Percentiles rank a stretch among this genome's conserved stretches.
Evolutionary conservation across 1,284 basidiomycete species (phyloP).

Genomic region (Boletus hoseneyae): DNA sequence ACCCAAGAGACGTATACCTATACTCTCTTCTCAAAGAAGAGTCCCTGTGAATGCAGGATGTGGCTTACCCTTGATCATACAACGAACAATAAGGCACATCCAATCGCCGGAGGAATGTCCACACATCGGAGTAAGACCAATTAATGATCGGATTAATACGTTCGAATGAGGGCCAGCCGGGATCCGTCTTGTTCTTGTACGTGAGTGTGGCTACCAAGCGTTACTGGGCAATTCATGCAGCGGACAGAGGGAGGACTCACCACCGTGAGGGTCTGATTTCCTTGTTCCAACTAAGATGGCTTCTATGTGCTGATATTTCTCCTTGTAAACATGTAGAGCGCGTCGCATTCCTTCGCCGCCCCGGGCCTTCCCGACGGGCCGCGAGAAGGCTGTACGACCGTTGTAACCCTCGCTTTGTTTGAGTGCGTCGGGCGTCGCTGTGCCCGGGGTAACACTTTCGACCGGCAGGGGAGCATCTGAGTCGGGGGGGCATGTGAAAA

Average conservation of each 20-base stretch:
- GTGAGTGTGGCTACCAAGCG: slow-evolving; percentile 55
- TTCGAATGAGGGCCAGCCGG: slow-evolving; percentile 86
- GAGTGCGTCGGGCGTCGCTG: slow-evolving; percentile 15
- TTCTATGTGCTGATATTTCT: slow-evolving; percentile 56
- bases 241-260: slow-evolving; percentile 46
- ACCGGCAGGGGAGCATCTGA: slow-evolving; percentile 33
- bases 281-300: slow-evolving; percentile 91
- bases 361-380: slow-evolving; percentile 46
- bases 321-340: slow-evolving; percentile 77
- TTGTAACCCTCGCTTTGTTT: slow-evolving; percentile 4
- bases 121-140: slow-evolving; percentile 89
- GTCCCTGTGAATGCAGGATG: neutral
- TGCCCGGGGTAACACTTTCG: slow-evolving; percentile 32
- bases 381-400: slow-evolving; percentile 1
- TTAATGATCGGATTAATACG: slow-evolving; percentile 95
- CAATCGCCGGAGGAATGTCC: slow-evolving; percentile 80
- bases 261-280: slow-evolving; percentile 88
- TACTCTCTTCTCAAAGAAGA: neutral
- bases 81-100: slow-evolving; percentile 82
- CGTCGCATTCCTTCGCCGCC: slow-evolving; percentile 81
- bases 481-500: slow-evolving; percentile 59
- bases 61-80: slow-evolving; percentile 85
- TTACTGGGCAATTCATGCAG: neutral
- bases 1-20: slow-evolving; percentile 95
- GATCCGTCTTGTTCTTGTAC: slow-evolving; percentile 76